Evolutionary conservation across 495 filamentous ascomycete species (phyloP), one percentile per base, ranked within the genome.

Genomic region (Aspergillus wentii): DNA sequence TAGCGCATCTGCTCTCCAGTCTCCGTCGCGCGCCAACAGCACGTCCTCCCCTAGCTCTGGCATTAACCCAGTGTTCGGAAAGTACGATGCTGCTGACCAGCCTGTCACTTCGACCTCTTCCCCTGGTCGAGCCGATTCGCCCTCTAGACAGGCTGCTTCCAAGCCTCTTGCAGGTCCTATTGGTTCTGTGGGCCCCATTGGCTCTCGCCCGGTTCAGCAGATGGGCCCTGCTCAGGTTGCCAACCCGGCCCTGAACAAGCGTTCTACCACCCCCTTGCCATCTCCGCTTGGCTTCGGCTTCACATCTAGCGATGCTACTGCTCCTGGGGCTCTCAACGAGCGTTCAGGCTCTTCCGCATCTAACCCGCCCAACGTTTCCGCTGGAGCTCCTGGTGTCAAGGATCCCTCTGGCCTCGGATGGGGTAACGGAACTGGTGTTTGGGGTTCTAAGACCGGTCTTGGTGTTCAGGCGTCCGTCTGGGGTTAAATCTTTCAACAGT

Each of bases 21-120:
- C 80, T 41, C 76, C 79, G 17, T 82, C 85, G 8, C 86, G 88
- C 39, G 82, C 86, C 46, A 94, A 92, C 65, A 95, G 85, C 71
- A 90, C 84, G 44, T 82, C 89, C 22, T 96, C 83, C 50, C 92
- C 74, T 50, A 64, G 57, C 52, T 63, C 68, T 19, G 85, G 78
- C 38, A 83, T 71, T 40, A 88, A 74, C 59, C 81, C 71, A 49
- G 75, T 70, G 59, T 68, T 68, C 40, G 45, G 58, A 17, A 46
- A 53, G 82, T 41, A 88, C 37, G 76, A 71, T 23, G 61, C 72
- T 35, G 66, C 73, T 18, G 88, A 90, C 53, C 86, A 89, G 68
- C 76, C 85, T 23, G 87, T 74, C 60, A 94, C 90, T 17, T 94
- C 89, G 36, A 85, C 80, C 44, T 95, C 92, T 1, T 95, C 91